Conservation (phyloP, 2,329 filamentous ascomycete genomes). For the Penicillium sclerotigenum region DNA sequence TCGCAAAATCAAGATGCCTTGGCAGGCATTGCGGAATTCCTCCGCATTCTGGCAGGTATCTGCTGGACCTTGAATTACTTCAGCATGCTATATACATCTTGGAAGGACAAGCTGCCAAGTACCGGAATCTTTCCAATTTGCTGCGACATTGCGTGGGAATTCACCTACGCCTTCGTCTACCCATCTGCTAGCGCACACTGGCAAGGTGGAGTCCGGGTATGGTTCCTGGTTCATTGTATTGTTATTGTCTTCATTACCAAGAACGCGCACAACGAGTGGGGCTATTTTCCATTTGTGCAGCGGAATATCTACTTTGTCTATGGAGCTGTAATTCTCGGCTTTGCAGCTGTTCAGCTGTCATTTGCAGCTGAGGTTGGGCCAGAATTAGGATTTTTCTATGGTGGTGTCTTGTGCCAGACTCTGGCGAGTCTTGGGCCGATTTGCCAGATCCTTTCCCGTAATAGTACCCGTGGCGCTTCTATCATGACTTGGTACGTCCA, state of each 20-base stretch:
- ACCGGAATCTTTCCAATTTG: constrained; percentile 8
- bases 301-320: constrained; percentile 3
- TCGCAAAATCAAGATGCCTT: background rate
- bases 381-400: background rate
- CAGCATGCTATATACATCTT: background rate
- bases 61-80: constrained; percentile 8
- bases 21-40: background rate
- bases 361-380: background rate
- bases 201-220: background rate
- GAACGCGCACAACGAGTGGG: constrained; percentile 1
- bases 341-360: background rate
- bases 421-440: constrained; percentile 2
- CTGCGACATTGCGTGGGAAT: constrained; percentile 8
- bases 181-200: background rate
- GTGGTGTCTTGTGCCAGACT: constrained; percentile 2
- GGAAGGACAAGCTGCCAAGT: background rate
- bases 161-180: constrained; percentile 4
- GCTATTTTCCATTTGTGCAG: background rate
- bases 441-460: constrained; percentile 2
- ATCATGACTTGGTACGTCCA: constrained; percentile 1
- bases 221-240: constrained; percentile 1
- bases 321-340: background rate
- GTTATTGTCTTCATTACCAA: background rate
- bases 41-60: constrained; percentile 16
- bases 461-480: constrained; percentile 6